These are phyloP conservation scores for Priceomyces fermenticarens DNA, from an alignment of 805 yeast species.

Conservation along the genomic window DNA sequence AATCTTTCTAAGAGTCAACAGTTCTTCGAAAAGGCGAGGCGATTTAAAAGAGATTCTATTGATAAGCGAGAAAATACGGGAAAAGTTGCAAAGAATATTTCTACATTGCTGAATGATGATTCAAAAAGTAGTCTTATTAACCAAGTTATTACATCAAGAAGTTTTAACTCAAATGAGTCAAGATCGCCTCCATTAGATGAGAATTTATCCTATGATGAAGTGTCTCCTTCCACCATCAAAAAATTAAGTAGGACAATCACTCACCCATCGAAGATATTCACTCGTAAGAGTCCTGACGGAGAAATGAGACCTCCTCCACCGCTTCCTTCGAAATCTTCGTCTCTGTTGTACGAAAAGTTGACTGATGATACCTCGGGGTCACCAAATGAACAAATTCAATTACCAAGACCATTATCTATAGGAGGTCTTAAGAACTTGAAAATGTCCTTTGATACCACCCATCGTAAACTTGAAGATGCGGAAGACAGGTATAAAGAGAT, in stretches of 20 bases:
- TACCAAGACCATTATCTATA: slow-evolving; percentile 34
- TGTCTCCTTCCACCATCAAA: not conserved
- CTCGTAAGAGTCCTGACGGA: not conserved
- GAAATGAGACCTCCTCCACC: not conserved
- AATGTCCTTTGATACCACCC: slow-evolving; percentile 32
- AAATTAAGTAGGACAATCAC: slow-evolving; percentile 15
- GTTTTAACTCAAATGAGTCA: not conserved
- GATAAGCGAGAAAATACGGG: not conserved
- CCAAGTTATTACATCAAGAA: slow-evolving; percentile 9
- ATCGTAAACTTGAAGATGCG: slow-evolving; percentile 20
- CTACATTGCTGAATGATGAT: slow-evolving; percentile 13
- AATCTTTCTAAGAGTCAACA: not conserved
- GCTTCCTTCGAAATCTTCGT: not conserved
- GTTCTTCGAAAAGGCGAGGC: not conserved
- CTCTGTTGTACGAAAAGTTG: slow-evolving; percentile 1
- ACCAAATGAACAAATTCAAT: slow-evolving; percentile 6
- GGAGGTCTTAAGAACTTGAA: slow-evolving; percentile 29
- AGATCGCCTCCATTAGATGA: no score
- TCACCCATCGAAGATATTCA: slow-evolving; percentile 16
- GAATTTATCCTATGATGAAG: not conserved
- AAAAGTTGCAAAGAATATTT: slow-evolving; percentile 7
- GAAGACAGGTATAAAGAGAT: slow-evolving; percentile 19
- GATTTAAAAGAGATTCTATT: slow-evolving; percentile 2
- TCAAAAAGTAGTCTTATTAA: slow-evolving; percentile 11
- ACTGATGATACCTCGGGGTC: not conserved